phyloP scores from a whole-genome alignment of 352 stramenopile species.

The Pythium biforme region DNA sequence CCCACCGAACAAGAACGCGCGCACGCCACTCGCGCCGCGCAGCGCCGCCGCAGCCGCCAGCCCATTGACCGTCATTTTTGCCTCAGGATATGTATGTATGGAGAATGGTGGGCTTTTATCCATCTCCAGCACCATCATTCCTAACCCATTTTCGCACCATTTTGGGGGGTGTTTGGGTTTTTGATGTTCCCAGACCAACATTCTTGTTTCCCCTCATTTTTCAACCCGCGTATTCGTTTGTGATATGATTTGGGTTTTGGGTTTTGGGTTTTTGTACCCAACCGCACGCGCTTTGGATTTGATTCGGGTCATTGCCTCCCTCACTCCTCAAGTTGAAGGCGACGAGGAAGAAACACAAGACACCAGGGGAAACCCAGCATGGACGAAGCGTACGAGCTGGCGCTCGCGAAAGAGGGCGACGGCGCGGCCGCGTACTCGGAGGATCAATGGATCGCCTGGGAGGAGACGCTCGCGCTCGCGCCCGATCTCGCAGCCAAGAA shows the following conservation, averaged over 20 bases:
- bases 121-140: background rate
- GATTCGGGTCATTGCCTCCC: too few species aligned
- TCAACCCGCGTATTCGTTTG: background rate
- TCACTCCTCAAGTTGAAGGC: slow-evolving; percentile 6
- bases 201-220: background rate
- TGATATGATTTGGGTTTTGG: background rate
- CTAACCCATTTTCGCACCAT: background rate
- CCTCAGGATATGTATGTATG: background rate
- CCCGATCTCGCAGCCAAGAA: slow-evolving; percentile 22
- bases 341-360: background rate
- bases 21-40: slow-evolving; percentile 44
- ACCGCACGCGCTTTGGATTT: background rate
- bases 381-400: slow-evolving; percentile 23
- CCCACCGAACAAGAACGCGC: slow-evolving; percentile 40
- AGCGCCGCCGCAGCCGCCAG: slow-evolving; percentile 8
- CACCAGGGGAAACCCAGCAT: background rate
- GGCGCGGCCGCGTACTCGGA: slow-evolving; percentile 3
- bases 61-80: slow-evolving; percentile 6
- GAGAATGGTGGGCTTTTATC: background rate
- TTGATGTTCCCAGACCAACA: background rate
- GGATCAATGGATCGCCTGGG: slow-evolving; percentile 27
- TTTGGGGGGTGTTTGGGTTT: background rate
- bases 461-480: slow-evolving; percentile 28
- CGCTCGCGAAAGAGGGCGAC: slow-evolving; percentile 14
- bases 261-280: slow-evolving; percentile 2